Base-by-base conservation (phyloP, 306 rosid species). In the Malus asiatica region DNA sequence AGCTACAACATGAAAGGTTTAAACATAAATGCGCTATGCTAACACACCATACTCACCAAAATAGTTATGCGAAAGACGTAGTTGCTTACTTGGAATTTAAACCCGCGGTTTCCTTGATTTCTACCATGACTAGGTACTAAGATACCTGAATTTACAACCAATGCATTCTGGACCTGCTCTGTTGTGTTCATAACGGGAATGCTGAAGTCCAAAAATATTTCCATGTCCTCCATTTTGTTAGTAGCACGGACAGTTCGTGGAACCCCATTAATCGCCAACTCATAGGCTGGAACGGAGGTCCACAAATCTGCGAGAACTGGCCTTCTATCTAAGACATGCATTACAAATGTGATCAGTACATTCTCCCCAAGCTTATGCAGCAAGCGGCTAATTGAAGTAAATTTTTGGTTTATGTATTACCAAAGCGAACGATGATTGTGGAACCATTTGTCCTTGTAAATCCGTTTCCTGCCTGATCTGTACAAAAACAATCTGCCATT, bases 221-320 rank as follows among this genome's bases (percentile, higher is more conserved):
- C 55, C 77, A 90, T 16, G 72, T 88, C 88, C 70, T 84, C 90
- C 71, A 76, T 44, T 84, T 88, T 86, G 72, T 83, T 81, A 38
- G 92, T 88, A 73, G 92, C 88, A 73, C 83, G 35, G 25, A 90
- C 87, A 35, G 96, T 90, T 79, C 96, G 84, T 74, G 88, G 90
- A 73, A 81, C 75, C 65, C 86, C 89, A 52, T 83, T 74, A 30
- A 88, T 81, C 78, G 79, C 76, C 83, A 90, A 60, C 82, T 83
- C 96, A 16, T 84, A 81, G 18, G 92, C 85, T 66, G 92, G 87
- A 81, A 88, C 88, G n/a, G 90, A 77, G 33, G 96, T 83, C 96
- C 96, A 90, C 44, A 90, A 81, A 72, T 90, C 96, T 53, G 78
- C 90, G 35, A 57, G 75, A 64, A 88, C 88, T 23, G 89, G 88